These are phyloP conservation scores for Hypoxylon sp. DNA, from an alignment of 2,329 filamentous ascomycete species.

Conservation along the genomic window DNA sequence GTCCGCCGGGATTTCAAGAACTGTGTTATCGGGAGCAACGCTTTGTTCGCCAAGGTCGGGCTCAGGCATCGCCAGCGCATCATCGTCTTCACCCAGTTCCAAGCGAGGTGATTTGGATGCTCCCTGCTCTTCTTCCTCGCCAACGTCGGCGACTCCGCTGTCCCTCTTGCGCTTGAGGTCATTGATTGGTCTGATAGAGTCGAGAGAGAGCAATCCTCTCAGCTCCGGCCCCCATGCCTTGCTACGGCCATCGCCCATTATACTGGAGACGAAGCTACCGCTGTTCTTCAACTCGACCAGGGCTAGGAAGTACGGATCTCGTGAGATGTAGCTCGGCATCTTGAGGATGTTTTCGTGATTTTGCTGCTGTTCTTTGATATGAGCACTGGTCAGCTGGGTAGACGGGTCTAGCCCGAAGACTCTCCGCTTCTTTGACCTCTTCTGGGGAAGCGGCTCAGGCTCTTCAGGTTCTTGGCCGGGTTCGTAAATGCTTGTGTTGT, in stretches of 20 bases:
- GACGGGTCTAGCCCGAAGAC: conserved; percentile 84
- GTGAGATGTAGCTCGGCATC: conserved; percentile 83
- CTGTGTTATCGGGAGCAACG: conserved; percentile 69
- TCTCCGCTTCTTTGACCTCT: conserved; percentile 83
- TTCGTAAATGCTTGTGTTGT: conserved; percentile 70
- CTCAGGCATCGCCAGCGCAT: conserved; percentile 60
- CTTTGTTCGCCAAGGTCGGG: conserved; percentile 66
- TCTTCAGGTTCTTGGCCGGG: conserved; percentile 68
- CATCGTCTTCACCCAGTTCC: conserved; percentile 75
- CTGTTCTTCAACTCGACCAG: conserved; percentile 92
- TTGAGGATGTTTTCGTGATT: conserved; percentile 89
- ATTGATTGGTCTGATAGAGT: conserved; percentile 78
- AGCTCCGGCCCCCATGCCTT: conserved; percentile 91
- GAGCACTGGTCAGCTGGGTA: conserved; percentile 78
- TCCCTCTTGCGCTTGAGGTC: conserved; percentile 96
- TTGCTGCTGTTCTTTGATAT: conserved; percentile 88
- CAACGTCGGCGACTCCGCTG: conserved; percentile 84
- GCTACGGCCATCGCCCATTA: conserved; percentile 83
- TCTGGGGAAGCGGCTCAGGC: conserved; percentile 75
- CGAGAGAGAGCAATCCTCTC: conserved; percentile 89
- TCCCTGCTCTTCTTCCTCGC: conserved; percentile 71
- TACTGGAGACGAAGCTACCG: conserved; percentile 87
- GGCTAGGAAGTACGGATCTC: conserved; percentile 86
- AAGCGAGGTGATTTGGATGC: conserved; percentile 76
- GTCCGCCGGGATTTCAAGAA: conserved; percentile 73